Evolutionary conservation across 768 basidiomycete species (phyloP).

Genomic region (Boletus subparvulus): DNA sequence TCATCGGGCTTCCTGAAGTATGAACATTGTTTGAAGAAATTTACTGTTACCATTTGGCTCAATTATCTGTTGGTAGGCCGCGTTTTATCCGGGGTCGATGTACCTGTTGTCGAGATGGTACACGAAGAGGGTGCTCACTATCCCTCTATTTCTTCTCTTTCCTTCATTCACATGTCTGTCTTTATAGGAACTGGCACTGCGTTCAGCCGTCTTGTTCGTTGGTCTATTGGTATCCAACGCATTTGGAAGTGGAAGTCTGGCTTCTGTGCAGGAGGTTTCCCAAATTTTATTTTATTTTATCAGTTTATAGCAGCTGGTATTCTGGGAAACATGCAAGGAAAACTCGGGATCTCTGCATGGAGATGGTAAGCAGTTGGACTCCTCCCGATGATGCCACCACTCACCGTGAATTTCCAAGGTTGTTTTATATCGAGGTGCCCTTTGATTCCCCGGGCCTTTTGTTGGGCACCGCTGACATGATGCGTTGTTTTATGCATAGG

Average conservation of each 20-base stretch:
- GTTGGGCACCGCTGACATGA: not conserved
- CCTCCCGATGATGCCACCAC: not conserved
- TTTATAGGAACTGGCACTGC: slow-evolving; percentile 58
- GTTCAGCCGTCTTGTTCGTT: slow-evolving; percentile 58
- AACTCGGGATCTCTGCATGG: slow-evolving; percentile 67
- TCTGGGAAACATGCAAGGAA: slow-evolving; percentile 65
- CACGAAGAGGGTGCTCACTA: slow-evolving; percentile 37
- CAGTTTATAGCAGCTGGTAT: slow-evolving; percentile 79
- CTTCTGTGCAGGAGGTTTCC: not conserved
- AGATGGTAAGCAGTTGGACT: slow-evolving; percentile 46
- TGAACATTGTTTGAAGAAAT: not conserved
- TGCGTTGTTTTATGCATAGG: slow-evolving; percentile 35
- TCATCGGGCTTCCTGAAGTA: slow-evolving; percentile 63
- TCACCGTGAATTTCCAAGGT: slow-evolving; percentile 38
- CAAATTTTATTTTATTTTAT: not conserved
- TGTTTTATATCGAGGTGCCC: slow-evolving; percentile 67
- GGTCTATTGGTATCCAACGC: slow-evolving; percentile 66
- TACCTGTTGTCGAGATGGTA: slow-evolving; percentile 53
- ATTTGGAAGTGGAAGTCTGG: slow-evolving; percentile 55
- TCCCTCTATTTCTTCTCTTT: not conserved
- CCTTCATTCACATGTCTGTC: not conserved
- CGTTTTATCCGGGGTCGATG: slow-evolving; percentile 61
- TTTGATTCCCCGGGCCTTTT: not conserved
- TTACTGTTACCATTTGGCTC: not conserved
- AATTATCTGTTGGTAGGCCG: slow-evolving; percentile 37